Percentiles rank a stretch among this genome's conserved stretches.
Conservation (phyloP, 192 early-diverging fungal genomes). For the Obelidium mucronatum region DNA sequence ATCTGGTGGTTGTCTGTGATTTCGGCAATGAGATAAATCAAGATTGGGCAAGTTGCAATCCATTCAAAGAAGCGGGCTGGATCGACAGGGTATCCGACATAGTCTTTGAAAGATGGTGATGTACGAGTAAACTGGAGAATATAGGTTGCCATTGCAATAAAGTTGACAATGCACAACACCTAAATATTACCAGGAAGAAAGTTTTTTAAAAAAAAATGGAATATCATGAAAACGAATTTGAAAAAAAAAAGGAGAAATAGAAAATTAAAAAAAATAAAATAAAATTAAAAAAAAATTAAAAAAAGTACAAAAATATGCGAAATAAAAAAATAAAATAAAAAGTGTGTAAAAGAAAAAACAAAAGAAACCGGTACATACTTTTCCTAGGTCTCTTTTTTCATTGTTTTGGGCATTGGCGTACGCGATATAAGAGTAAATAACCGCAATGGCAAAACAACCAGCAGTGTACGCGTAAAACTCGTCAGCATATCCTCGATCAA, state of each 20-base stretch:
- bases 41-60: constrained; percentile 34
- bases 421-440: constrained; percentile 38
- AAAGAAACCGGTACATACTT: constrained; percentile 8
- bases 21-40: constrained; percentile 47
- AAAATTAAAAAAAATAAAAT: too few relatives aligned
- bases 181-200: background rate
- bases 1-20: constrained; percentile 37
- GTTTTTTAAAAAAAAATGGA: background rate
- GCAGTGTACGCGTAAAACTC: constrained; percentile 36
- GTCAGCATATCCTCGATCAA: constrained; percentile 24
- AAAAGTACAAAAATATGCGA: too few relatives aligned
- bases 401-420: constrained; percentile 15
- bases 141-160: constrained; percentile 24
- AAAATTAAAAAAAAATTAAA: too few relatives aligned
- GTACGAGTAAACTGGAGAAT: background rate
- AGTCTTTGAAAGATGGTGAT: constrained; percentile 11
- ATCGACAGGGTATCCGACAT: constrained; percentile 15
- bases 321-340: too few relatives aligned
- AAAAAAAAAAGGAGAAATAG: too few relatives aligned
- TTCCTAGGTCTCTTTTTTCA: constrained; percentile 36
- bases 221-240: too few relatives aligned
- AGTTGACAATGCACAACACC: constrained; percentile 25
- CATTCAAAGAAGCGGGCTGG: constrained; percentile 27
- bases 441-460: constrained; percentile 29
- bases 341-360: background rate